These are phyloP conservation scores for Parathielavia appendiculata DNA, from an alignment of 495 filamentous ascomycete genomes.

Conservation along the genomic window DNA sequence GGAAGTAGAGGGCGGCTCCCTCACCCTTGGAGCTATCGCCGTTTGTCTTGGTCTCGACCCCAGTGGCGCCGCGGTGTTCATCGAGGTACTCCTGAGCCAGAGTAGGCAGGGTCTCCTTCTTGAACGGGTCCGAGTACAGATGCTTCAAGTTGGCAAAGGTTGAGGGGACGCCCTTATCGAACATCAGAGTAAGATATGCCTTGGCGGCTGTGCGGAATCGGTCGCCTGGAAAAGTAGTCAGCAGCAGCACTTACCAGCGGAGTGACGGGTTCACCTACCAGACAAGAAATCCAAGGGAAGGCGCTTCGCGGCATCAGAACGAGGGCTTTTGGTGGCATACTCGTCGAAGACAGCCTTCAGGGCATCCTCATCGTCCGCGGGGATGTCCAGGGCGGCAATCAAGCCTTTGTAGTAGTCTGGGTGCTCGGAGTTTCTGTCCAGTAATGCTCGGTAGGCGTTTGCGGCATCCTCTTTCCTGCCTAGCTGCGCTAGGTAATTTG, in stretches of 20 bases:
- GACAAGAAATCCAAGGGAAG: slow-evolving; percentile 86
- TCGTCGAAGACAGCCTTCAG: slow-evolving; percentile 71
- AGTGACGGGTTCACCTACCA: slow-evolving; percentile 42
- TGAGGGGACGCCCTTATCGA: slow-evolving; percentile 93
- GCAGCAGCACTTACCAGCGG: neutral
- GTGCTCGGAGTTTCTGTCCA: slow-evolving; percentile 86
- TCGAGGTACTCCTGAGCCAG: slow-evolving; percentile 75
- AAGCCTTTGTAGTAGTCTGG: slow-evolving; percentile 79
- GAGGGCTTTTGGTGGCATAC: slow-evolving; percentile 72
- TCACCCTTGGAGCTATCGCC: slow-evolving; percentile 61
- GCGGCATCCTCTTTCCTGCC: slow-evolving; percentile 74
- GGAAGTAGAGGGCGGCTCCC: slow-evolving; percentile 78
- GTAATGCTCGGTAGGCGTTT: slow-evolving; percentile 69
- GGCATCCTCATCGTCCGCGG: slow-evolving; percentile 53
- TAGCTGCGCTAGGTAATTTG: slow-evolving; percentile 76
- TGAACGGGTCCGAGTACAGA: slow-evolving; percentile 69
- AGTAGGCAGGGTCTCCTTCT: slow-evolving; percentile 67
- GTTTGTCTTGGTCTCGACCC: slow-evolving; percentile 40
- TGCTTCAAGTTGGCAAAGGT: slow-evolving; percentile 94
- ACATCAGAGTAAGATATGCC: slow-evolving; percentile 75
- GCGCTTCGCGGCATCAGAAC: slow-evolving; percentile 77
- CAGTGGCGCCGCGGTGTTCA: slow-evolving; percentile 44
- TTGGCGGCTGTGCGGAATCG: slow-evolving; percentile 76
- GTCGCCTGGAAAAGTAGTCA: slow-evolving; percentile 50
- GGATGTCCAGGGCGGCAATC: slow-evolving; percentile 60